Evolutionary conservation across 345 rosid genomes (phyloP).

Genomic region (Hevea brasiliensis): DNA sequence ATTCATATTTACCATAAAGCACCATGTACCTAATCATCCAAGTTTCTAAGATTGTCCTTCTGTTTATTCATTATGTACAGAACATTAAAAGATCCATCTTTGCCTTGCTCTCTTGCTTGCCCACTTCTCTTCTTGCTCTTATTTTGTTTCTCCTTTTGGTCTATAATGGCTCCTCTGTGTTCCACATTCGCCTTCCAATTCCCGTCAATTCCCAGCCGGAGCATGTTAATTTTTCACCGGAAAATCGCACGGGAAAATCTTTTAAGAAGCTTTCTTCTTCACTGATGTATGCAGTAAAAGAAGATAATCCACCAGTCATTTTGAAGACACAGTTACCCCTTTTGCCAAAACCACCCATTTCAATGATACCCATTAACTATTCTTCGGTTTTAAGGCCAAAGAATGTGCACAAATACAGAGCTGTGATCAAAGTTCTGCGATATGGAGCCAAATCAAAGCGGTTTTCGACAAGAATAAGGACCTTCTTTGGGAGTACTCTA

Average conservation of each 20-base stretch:
- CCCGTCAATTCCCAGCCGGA: slow-evolving; percentile 38
- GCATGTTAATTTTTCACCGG: slow-evolving; percentile 30
- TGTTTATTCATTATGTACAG: slow-evolving; percentile 17
- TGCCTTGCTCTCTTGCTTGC: slow-evolving; percentile 43
- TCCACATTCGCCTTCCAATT: slow-evolving; percentile 50
- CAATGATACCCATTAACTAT: slow-evolving; percentile 22
- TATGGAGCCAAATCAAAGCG: slow-evolving; percentile 30
- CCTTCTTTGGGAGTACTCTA: slow-evolving; percentile 45
- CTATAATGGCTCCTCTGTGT: slow-evolving; percentile 71
- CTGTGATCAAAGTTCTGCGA: slow-evolving; percentile 17
- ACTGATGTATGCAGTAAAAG: slow-evolving; percentile 53
- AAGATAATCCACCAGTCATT: slow-evolving; percentile 37
- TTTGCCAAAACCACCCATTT: slow-evolving; percentile 25
- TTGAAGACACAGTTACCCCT: slow-evolving; percentile 37
- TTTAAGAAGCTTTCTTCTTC: slow-evolving; percentile 34
- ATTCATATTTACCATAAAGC: not conserved
- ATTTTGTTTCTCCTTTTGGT: slow-evolving; percentile 54
- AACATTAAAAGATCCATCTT: slow-evolving; percentile 35
- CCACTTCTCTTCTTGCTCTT: slow-evolving; percentile 69
- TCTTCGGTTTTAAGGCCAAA: slow-evolving; percentile 22
- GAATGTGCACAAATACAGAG: slow-evolving; percentile 11
- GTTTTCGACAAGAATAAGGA: slow-evolving; percentile 45
- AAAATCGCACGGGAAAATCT: slow-evolving; percentile 24
- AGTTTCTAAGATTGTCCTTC: slow-evolving; percentile 17
- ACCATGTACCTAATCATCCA: slow-evolving; percentile 14